Evolutionary conservation across 306 rosid genomes (phyloP).

Genomic region (Prunus mira): DNA sequence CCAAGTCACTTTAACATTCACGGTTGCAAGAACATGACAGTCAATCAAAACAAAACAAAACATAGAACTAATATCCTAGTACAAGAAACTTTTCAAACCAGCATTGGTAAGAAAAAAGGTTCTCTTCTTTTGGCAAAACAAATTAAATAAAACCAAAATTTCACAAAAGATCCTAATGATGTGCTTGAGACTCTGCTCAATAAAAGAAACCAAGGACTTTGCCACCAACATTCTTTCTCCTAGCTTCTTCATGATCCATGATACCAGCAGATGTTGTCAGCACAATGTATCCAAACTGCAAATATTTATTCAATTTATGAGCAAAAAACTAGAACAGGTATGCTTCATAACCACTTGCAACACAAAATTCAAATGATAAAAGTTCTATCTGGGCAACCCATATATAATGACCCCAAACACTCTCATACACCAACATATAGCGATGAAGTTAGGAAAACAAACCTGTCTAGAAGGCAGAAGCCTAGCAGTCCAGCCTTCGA

Average conservation of each 20-base stretch:
- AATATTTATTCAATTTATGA: neutral
- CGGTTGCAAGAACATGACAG: neutral
- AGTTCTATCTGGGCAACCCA: neutral
- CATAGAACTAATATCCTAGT: neutral
- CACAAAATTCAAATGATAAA: neutral
- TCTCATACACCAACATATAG: neutral
- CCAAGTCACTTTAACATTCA: neutral
- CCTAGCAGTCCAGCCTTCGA: conserved; percentile 46
- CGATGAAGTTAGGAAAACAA: neutral
- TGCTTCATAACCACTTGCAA: neutral
- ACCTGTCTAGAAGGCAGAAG: conserved; percentile 49
- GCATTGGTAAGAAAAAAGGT: neutral
- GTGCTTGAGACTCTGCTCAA: conserved; percentile 6
- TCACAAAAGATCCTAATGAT: neutral
- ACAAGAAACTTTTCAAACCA: conserved; percentile 10
- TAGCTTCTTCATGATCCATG: conserved; percentile 44
- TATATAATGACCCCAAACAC: neutral
- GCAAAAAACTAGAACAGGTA: neutral
- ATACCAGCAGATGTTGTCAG: conserved; percentile 46
- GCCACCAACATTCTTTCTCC: conserved; percentile 47
- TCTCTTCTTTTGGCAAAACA: neutral
- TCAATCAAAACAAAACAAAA: conserved; percentile 5
- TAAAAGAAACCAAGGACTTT: conserved; percentile 45
- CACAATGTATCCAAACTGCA: conserved; percentile 43
- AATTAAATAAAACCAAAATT: conserved; percentile 10